Percentiles rank a stretch among this genome's conserved stretches.
These are phyloP conservation scores for Dianthus caryophyllus DNA, from an alignment of 148 eudicot species.

Conservation along the genomic window DNA sequence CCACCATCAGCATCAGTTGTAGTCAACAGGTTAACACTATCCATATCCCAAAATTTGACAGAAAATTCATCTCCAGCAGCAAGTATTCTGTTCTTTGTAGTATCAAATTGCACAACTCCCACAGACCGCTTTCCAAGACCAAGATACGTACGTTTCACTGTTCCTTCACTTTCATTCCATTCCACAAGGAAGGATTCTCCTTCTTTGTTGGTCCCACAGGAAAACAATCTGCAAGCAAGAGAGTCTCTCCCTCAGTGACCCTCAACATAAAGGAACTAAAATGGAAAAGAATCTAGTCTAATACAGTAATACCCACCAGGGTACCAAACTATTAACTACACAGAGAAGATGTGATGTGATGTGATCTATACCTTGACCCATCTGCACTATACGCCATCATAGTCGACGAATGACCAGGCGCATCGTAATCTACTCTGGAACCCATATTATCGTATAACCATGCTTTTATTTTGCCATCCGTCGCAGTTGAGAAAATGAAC, in stretches of 20 bases:
- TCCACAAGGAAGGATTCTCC: slow-evolving; percentile 89
- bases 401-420: slow-evolving; percentile 84
- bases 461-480: slow-evolving; percentile 92
- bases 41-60: slow-evolving; percentile 93
- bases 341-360: background rate
- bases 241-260: background rate
- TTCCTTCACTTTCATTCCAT: slow-evolving; percentile 94
- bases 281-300: background rate
- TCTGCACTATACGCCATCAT: slow-evolving; percentile 89
- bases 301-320: background rate
- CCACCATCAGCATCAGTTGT: slow-evolving; percentile 79
- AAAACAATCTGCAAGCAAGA: slow-evolving; percentile 57
- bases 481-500: slow-evolving; percentile 88
- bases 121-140: slow-evolving; percentile 76
- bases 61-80: slow-evolving; percentile 81
- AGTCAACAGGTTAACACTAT: slow-evolving; percentile 52
- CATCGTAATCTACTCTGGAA: slow-evolving; percentile 88
- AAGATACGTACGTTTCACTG: slow-evolving; percentile 65
- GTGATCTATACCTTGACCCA: slow-evolving; percentile 58
- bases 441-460: slow-evolving; percentile 88
- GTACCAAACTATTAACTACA: background rate
- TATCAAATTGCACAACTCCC: slow-evolving; percentile 85
- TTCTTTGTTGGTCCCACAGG: slow-evolving; percentile 91
- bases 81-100: slow-evolving; percentile 68
- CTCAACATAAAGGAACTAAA: background rate